These are phyloP conservation scores for Scytalidium lignicola DNA, from an alignment of 2,329 filamentous ascomycete genomes.

Conservation along the genomic window DNA sequence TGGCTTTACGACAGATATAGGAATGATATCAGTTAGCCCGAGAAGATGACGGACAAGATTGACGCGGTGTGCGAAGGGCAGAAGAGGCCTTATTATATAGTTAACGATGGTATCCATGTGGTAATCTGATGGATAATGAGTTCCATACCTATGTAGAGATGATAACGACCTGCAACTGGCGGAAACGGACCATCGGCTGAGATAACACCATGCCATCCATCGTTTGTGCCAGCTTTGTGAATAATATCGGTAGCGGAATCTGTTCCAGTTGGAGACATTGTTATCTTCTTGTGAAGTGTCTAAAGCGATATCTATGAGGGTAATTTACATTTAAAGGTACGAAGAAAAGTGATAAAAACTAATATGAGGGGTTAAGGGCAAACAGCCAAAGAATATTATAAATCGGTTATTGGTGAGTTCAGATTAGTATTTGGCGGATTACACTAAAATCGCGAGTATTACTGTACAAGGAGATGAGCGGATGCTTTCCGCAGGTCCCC, in stretches of 20 bases:
- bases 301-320: no score
- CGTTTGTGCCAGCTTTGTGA: constrained; percentile 34
- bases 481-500: no score
- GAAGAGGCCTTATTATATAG: constrained; percentile 46
- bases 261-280: no score
- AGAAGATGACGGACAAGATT: constrained; percentile 86
- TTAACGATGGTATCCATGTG: not conserved
- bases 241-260: constrained; percentile 6
- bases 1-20: constrained; percentile 38
- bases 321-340: no score
- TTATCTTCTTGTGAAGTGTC: no score
- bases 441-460: no score
- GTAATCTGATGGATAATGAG: not conserved
- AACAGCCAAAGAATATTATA: no score
- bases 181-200: constrained; percentile 38
- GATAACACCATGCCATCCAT: constrained; percentile 28
- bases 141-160: constrained; percentile 74
- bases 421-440: no score
- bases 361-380: no score
- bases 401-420: no score
- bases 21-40: constrained; percentile 79
- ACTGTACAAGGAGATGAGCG: no score
- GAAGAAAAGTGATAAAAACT: no score
- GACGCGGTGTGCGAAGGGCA: constrained; percentile 59
- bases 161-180: constrained; percentile 82